Conservation (phyloP, 371 early-diverging fungal species). For the Actinomortierella wolfii region DNA sequence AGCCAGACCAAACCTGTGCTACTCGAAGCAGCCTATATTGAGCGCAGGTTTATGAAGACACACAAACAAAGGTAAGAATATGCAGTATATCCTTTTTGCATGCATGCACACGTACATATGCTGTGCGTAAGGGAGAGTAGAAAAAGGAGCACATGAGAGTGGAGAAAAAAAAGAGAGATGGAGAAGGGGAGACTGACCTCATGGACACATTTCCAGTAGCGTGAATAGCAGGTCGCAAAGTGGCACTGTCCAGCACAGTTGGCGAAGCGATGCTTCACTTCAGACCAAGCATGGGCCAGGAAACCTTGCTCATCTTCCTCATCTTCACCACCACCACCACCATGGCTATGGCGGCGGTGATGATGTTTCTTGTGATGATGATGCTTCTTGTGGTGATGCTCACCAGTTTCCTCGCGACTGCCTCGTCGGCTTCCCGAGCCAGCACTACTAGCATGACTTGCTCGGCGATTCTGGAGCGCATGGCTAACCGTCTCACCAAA, state of each 20-base stretch:
- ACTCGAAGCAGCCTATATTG: slow-evolving; percentile 11
- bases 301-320: background rate
- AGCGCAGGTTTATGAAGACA: background rate
- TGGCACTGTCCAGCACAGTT: slow-evolving; percentile 13
- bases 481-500: slow-evolving; percentile 3
- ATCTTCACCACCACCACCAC: background rate
- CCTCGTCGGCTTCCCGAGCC: background rate
- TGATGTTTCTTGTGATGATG: background rate
- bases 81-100: too few relatives aligned
- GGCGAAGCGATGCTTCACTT: slow-evolving; percentile 16
- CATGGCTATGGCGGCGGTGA: slow-evolving; percentile 1
- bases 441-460: background rate
- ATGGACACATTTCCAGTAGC: slow-evolving; percentile 15
- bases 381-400: background rate
- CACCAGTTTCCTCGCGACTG: background rate
- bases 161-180: too few relatives aligned
- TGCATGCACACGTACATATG: too few relatives aligned
- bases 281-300: background rate
- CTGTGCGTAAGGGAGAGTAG: too few relatives aligned
- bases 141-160: too few relatives aligned
- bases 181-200: slow-evolving; percentile 7
- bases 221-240: slow-evolving; percentile 9
- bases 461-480: too few relatives aligned
- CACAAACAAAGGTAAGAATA: too few relatives aligned
- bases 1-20: slow-evolving; percentile 36